Conservation (phyloP, 2,329 filamentous ascomycete genomes). For the Sporothrix brunneoviolacea region DNA sequence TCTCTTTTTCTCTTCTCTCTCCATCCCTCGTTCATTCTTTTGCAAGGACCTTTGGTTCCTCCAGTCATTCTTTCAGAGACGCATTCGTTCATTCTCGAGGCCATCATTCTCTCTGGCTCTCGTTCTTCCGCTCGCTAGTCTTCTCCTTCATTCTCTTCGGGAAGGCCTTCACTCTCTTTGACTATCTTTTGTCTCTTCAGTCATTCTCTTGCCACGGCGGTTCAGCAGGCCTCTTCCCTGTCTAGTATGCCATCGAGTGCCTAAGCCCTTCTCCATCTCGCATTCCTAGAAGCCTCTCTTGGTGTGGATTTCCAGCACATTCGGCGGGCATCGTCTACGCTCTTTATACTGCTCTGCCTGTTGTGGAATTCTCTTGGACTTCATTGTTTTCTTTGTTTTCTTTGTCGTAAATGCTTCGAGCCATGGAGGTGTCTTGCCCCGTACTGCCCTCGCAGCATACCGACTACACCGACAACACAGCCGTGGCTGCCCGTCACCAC, state of each 20-base stretch:
- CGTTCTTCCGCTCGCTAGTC: not conserved
- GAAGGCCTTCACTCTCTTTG: not conserved
- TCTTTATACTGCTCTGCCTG: no score
- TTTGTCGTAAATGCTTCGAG: conserved; percentile 11
- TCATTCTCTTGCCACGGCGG: not conserved
- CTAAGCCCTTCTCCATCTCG: not conserved
- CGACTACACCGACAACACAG: conserved; percentile 37
- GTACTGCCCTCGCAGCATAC: conserved; percentile 43
- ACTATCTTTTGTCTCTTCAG: no score
- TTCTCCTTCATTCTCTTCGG: conserved; percentile 2
- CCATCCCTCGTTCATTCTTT: conserved; percentile 13
- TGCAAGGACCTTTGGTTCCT: not conserved
- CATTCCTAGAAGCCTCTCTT: conserved; percentile 22
- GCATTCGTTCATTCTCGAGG: not conserved
- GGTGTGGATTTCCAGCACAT: no score
- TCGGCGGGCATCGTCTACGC: no score
- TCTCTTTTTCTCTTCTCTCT: conserved; percentile 8
- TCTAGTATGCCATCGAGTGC: conserved; percentile 8
- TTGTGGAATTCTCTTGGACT: no score
- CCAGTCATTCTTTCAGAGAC: conserved; percentile 13
- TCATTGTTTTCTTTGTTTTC: conserved; percentile 26
- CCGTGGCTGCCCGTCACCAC: conserved; percentile 40
- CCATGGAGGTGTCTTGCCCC: conserved; percentile 37
- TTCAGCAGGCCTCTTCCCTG: conserved; percentile 5
- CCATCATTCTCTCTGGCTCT: conserved; percentile 3